Evolutionary conservation across 345 rosid species (phyloP), one percentile per base, ranked within the genome.

Genomic region (Eutrema yunnanense): DNA sequence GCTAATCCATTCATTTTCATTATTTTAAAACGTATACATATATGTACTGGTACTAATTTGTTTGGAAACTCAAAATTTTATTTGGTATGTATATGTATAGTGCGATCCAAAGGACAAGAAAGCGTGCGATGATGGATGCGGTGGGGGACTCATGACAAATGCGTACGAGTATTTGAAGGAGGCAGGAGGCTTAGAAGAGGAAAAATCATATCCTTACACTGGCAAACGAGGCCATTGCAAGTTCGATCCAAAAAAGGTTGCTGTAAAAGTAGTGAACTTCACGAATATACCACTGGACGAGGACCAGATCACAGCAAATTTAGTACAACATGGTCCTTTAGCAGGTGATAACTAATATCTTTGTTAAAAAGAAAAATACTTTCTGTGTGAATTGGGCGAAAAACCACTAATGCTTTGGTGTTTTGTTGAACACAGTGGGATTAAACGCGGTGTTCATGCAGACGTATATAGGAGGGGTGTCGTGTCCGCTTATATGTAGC

Each of bases 101-200:
- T 89, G 98, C 34, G 97, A 90, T 73, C 34, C 76, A 33, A 72
- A n/a, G 54, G 84, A 93, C n/a, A 83, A 85, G 76, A 71, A 37
- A 7, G 83, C 84, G 0, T 93, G 97, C 10, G 97, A 87, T 69
- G n/a, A 62, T 2, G 98, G 98, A 9, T 93, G 97, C 68, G 71
- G 74, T 8, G 96, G 98, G 14, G 97, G 96, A 26, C 90, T 93
- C 6, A 93, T 93, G 97, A 93, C 95, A 9, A 93, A 89, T 74
- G 98, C 96, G 2, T 93, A 86, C 62, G 70, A 84, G 72, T 93
- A 89, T 76, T 68, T 90, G 82, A 89, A 87, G 9, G 81, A 83
- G 52, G 86, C 90, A 2, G 97, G 98, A 5, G 98, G 95, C 34
- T 73, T 93, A 27, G 81, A 87, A 68, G 97, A 86, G 54, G 96